A percentile compares a stretch with the other conserved stretches of the same genome.
phyloP scores from a whole-genome alignment of 108 stramenopile genomes.

The Nitzschia inconspicua region DNA sequence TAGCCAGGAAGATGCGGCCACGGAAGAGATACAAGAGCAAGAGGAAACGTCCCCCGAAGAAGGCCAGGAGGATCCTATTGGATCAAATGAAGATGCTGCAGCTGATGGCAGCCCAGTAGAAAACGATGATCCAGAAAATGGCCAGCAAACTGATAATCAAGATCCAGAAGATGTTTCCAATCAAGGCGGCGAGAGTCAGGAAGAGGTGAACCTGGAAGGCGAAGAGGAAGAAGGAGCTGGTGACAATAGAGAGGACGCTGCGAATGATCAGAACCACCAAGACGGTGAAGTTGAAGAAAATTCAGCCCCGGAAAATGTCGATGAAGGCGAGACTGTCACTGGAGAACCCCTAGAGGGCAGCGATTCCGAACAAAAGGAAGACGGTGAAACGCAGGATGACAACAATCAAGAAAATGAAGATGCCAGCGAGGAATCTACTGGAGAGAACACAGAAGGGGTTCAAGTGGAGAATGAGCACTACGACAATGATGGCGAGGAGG shows the following conservation, averaged over 20 bases:
- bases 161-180: neutral
- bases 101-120: neutral
- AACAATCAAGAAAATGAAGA: neutral
- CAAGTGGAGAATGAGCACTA: neutral
- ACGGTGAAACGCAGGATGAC: neutral
- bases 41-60: neutral
- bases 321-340: too few species aligned
- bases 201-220: neutral
- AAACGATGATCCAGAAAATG: neutral
- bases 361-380: too few species aligned
- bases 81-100: neutral
- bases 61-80: too few species aligned
- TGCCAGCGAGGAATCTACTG: neutral
- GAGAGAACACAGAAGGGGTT: neutral
- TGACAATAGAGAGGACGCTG: too few species aligned
- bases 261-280: too few species aligned
- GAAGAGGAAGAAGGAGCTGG: neutral
- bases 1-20: neutral
- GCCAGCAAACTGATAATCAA: neutral
- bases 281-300: too few species aligned
- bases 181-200: neutral
- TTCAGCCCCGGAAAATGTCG: too few species aligned
- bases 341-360: too few species aligned
- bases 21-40: neutral
- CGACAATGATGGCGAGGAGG: neutral